Evolutionary conservation across 345 rosid genomes (phyloP).

Genomic region (Luvunga scandens): DNA sequence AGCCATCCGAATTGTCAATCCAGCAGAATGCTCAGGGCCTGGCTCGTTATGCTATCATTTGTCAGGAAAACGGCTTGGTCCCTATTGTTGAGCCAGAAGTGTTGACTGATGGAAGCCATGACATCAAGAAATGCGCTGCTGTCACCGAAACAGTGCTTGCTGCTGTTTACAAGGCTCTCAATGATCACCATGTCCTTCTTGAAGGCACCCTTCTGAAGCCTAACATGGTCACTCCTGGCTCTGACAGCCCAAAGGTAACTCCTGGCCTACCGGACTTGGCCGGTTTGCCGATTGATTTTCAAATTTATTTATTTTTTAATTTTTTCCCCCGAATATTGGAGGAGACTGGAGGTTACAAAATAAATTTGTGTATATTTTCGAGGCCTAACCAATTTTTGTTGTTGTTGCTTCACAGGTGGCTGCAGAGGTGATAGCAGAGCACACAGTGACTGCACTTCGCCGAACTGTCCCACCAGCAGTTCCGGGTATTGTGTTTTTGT

Average conservation of each 20-base stretch:
- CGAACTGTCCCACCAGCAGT: slow-evolving; percentile 88
- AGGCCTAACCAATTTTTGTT: not conserved
- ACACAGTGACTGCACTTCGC: slow-evolving; percentile 73
- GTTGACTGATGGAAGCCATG: slow-evolving; percentile 81
- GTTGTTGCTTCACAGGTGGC: slow-evolving; percentile 36
- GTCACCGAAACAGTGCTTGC: slow-evolving; percentile 82
- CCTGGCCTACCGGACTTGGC: too few species aligned
- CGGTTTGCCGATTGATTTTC: too few species aligned
- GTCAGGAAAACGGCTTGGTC: slow-evolving; percentile 92
- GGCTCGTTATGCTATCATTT: slow-evolving; percentile 91
- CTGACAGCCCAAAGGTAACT: slow-evolving; percentile 76
- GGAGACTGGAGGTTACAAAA: too few species aligned
- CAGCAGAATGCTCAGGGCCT: slow-evolving; percentile 92
- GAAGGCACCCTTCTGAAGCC: slow-evolving; percentile 97
- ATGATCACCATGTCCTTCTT: slow-evolving; percentile 90
- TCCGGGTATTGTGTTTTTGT: slow-evolving; percentile 83
- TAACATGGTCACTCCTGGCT: slow-evolving; percentile 97
- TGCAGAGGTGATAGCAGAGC: slow-evolving; percentile 65
- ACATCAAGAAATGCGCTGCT: slow-evolving; percentile 78
- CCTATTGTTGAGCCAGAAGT: slow-evolving; percentile 95
- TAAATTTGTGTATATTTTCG: not conserved
- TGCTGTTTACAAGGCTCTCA: slow-evolving; percentile 88
- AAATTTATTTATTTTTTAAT: too few species aligned
- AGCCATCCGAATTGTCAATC: slow-evolving; percentile 76
- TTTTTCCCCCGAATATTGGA: not conserved